Evolutionary conservation across 495 filamentous ascomycete genomes (phyloP).

Genomic region (Talaromyces trachyspermus): DNA sequence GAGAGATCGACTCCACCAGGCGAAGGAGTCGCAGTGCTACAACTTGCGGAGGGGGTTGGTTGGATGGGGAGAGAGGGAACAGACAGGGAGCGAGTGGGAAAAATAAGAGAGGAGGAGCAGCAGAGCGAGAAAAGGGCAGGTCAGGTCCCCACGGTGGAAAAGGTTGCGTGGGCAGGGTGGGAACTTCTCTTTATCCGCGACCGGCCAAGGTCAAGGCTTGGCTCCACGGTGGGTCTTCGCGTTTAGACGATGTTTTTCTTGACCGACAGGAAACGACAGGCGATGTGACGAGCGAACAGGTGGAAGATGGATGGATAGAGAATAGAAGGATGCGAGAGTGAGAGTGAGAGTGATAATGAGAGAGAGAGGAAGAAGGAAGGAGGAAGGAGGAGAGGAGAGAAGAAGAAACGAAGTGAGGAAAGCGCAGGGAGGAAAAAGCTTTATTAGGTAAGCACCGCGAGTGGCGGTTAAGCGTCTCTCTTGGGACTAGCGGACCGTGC

Average conservation of each 20-base stretch:
- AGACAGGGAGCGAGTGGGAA: slow-evolving; percentile 8
- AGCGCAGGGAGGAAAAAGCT: no score
- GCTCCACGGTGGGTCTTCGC: not conserved
- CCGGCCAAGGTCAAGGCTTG: not conserved
- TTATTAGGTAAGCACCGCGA: no score
- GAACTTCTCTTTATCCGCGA: slow-evolving; percentile 39
- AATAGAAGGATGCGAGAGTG: slow-evolving; percentile 6
- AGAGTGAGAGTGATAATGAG: not conserved
- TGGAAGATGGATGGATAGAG: slow-evolving; percentile 8
- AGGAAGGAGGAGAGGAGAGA: slow-evolving; percentile 7
- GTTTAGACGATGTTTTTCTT: not conserved
- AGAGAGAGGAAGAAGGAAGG: not conserved
- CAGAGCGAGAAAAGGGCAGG: slow-evolving; percentile 1
- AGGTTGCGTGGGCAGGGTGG: slow-evolving; percentile 19
- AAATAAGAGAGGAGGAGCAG: not conserved
- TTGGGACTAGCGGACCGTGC: no score
- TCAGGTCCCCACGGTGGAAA: slow-evolving; percentile 8
- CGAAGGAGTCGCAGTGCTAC: no score
- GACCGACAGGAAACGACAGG: no score
- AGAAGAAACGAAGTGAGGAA: slow-evolving; percentile 6
- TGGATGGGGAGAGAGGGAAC: no score
- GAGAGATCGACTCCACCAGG: no score
- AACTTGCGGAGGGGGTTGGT: no score
- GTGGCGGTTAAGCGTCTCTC: no score
- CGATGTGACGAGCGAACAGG: no score